These are phyloP conservation scores for Urostyla sp. DNA, from an alignment of 73 alveolate genomes.

Conservation along the genomic window DNA sequence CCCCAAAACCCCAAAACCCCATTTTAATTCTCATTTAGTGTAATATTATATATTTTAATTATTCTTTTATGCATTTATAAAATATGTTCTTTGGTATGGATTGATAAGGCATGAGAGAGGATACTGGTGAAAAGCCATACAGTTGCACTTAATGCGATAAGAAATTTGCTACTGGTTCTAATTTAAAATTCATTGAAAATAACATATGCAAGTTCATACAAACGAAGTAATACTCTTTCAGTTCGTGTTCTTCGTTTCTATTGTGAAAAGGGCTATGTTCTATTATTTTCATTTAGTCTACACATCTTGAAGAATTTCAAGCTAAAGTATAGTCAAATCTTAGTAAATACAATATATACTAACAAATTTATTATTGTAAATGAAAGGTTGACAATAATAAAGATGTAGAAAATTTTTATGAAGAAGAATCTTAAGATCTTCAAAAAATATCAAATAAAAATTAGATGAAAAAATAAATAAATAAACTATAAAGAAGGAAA, in stretches of 20 bases:
- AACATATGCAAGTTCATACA: slow-evolving; percentile 65
- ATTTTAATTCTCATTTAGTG: background rate
- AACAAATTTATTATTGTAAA: background rate
- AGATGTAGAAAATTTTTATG: background rate
- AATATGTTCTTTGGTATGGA: slow-evolving; percentile 1
- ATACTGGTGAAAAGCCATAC: slow-evolving; percentile 70
- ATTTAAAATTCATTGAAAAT: no score
- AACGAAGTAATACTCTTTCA: slow-evolving; percentile 34
- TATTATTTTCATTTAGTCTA: background rate
- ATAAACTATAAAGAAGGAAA: no score
- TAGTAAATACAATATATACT: background rate
- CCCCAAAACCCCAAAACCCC: no score
- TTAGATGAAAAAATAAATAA: no score
- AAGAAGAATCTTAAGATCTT: background rate
- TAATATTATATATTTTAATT: background rate
- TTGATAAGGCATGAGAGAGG: slow-evolving; percentile 70
- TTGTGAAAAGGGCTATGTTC: slow-evolving; percentile 24
- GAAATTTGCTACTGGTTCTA: slow-evolving; percentile 67
- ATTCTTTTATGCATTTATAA: no score
- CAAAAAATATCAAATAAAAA: no score
- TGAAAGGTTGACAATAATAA: background rate
- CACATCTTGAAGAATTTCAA: slow-evolving; percentile 7
- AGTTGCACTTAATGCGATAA: slow-evolving; percentile 54
- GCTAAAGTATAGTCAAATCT: slow-evolving; percentile 5
- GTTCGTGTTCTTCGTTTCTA: slow-evolving; percentile 7